Percentiles rank a stretch among this genome's conserved stretches.
Conservation (phyloP, 106 monocot genomes). For the Allium cepa region DNA sequence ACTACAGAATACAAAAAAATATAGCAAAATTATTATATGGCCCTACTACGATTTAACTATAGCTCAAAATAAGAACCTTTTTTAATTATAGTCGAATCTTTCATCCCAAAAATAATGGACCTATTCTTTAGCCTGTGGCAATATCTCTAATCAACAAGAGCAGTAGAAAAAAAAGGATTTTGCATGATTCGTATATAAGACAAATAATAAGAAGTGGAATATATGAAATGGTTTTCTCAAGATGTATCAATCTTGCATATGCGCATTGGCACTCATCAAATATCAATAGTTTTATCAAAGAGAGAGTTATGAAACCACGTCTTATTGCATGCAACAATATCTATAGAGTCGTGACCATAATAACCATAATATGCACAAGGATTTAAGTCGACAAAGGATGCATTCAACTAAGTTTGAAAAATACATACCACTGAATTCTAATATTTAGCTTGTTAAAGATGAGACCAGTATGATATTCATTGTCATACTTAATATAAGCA, state of each 20-base stretch:
- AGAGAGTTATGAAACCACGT: conserved; percentile 60
- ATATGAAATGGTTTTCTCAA: too few relatives aligned
- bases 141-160: conserved; percentile 45
- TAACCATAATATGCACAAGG: conserved; percentile 65
- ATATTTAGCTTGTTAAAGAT: too few relatives aligned
- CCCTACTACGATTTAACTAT: too few relatives aligned
- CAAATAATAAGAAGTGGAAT: too few relatives aligned
- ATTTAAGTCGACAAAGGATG: too few relatives aligned
- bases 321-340: conserved; percentile 76
- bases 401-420: too few relatives aligned
- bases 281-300: conserved; percentile 41
- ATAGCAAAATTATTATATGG: not conserved
- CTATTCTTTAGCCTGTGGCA: conserved; percentile 47
- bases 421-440: too few relatives aligned
- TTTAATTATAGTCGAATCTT: conserved; percentile 71
- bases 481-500: too few relatives aligned
- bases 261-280: conserved; percentile 93
- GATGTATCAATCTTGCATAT: conserved; percentile 17
- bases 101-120: conserved; percentile 85
- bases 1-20: not conserved
- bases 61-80: conserved; percentile 30
- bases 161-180: not conserved
- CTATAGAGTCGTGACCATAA: conserved; percentile 73
- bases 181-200: too few relatives aligned
- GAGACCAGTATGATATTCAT: too few relatives aligned